Evolutionary conservation across 1,284 basidiomycete species (phyloP), one percentile per base, ranked within the genome.

Genomic region (Leccinum insolens): DNA sequence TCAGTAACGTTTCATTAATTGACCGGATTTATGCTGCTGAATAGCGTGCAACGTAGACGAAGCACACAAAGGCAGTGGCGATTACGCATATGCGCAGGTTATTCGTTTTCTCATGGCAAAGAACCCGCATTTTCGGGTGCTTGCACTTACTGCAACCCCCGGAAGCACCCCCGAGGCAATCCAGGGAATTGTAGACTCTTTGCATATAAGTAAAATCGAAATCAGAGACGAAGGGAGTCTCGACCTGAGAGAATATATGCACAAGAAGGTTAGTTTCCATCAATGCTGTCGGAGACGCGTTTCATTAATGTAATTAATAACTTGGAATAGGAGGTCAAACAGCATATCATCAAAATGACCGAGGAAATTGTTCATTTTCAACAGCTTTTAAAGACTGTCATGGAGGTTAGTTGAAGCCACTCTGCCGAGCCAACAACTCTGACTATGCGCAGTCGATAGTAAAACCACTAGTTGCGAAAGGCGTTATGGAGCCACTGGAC

Each of bases 151-250:
- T 1, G 98, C 98, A 1, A 99, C 98, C 3, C 98, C 98, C 2
- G 97, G 97, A 31, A 85, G 90, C 72, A 93, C 88, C 60, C 88
- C 93, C 0, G 94, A 96, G 60, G 90, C 90, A 37, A 93, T 99
- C 1, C 98, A 99, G 79, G 83, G 83, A 20, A 91, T 99, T n/a
- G 89, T 99, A 15, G 95, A 99, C 75, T 90, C 92, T 12, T 82
- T 99, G n/a, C 98, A 99, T 77, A 98, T 99, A 71, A 95, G 95
- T 73, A 89, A 91, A 66, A 97, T 99, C 71, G 97, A 99, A 77
- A 95, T 99, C 69, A 87, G 98, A 65, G 91, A 97, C 74, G 98
- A 99, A 75, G 86, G 92, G 66, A 96, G 95, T 71, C 81, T 96
- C 52, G 98, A 99, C 79, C 85, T 99, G 49, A 86, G 88, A 69